Base-by-base conservation (phyloP, 805 yeast species). In the Myxozyma mucilagina region DNA sequence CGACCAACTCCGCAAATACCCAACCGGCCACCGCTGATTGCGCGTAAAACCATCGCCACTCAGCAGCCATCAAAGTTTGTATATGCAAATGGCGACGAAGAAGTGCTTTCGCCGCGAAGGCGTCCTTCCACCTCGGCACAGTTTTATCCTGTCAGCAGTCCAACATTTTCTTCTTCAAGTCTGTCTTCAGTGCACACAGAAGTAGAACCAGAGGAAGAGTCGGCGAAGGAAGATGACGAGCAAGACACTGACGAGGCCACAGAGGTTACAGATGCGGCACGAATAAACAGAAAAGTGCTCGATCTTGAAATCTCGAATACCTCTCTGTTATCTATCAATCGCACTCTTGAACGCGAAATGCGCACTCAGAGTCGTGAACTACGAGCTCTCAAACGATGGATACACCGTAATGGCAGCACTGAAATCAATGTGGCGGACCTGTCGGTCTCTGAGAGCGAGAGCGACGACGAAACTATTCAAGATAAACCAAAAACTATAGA, bases 281-380 rank as follows among this genome's bases (percentile, higher is more conserved):
- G 67, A 1, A 49, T 50, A 4, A 61, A 68, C 34, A 59, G 74
- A 5, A 71, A 68, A 53, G 64, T 71, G n/a, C 51, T 66, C 56
- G 74, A 71, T 49, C 56, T 71, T 35, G 73, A 71, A 47, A 69
- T 71, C n/a, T 65, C 73, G 16, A 71, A 71, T 60, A 51, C 67
- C 20, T 70, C 73, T 16, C 58, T 71, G 39, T 47, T 69, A 42
- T 61, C 69, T 2, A 60, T 71, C 31, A 71, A 71, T 58, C 64
- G 66, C 35, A 67, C 67, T 38, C 63, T 71, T 38, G 74, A 71
- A 50, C 61, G 63, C 14, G 57, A 60, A 36, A 47, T 70, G 32
- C 67, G 70, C 2, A 57, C 60, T 11, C 72, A 69, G 53, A 39
- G 47, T n/a, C 63, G 64, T 16, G 70, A 68, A 11, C 54, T 71